A percentile compares a stretch with the other conserved stretches of the same genome.
phyloP scores from a whole-genome alignment of 2,329 filamentous ascomycete species.

The Hansfordia pulvinata region DNA sequence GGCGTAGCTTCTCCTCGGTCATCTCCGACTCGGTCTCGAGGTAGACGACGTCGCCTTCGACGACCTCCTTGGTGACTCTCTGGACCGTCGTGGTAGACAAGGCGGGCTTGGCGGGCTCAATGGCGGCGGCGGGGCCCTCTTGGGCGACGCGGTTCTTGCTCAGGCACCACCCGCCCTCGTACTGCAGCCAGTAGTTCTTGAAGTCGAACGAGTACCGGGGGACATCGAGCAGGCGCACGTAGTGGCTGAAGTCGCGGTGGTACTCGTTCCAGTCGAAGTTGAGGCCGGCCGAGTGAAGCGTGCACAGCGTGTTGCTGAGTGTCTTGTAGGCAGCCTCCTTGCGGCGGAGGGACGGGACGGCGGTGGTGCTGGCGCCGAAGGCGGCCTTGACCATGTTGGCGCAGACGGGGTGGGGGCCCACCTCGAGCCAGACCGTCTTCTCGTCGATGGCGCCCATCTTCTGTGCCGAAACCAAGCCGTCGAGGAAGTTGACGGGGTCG shows the following conservation, averaged over 20 bases:
- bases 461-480: constrained; percentile 44
- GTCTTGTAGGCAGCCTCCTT: constrained; percentile 52
- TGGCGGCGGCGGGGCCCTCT: constrained; percentile 28
- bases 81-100: constrained; percentile 54
- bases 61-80: constrained; percentile 45
- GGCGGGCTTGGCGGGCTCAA: constrained; percentile 29
- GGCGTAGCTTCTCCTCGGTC: constrained; percentile 46
- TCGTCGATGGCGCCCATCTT: constrained; percentile 46
- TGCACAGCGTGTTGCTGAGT: constrained; percentile 39
- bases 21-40: constrained; percentile 55
- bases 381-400: constrained; percentile 54
- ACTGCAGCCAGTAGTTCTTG: constrained; percentile 62
- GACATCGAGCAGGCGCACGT: constrained; percentile 46
- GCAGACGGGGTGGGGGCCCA: constrained; percentile 63
- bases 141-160: constrained; percentile 50
- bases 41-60: constrained; percentile 43
- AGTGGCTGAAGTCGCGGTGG: constrained; percentile 44
- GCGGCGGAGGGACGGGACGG: constrained; percentile 47
- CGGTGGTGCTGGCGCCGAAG: constrained; percentile 37
- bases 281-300: constrained; percentile 43
- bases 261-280: constrained; percentile 54
- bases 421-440: constrained; percentile 57
- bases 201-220: constrained; percentile 56
- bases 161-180: constrained; percentile 43
- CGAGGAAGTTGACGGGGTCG: constrained; percentile 56